Percentiles rank a stretch among this genome's conserved stretches.
These are phyloP conservation scores for Neopestalotiopsis sp. DNA, from an alignment of 2,329 filamentous ascomycete genomes.

Conservation along the genomic window DNA sequence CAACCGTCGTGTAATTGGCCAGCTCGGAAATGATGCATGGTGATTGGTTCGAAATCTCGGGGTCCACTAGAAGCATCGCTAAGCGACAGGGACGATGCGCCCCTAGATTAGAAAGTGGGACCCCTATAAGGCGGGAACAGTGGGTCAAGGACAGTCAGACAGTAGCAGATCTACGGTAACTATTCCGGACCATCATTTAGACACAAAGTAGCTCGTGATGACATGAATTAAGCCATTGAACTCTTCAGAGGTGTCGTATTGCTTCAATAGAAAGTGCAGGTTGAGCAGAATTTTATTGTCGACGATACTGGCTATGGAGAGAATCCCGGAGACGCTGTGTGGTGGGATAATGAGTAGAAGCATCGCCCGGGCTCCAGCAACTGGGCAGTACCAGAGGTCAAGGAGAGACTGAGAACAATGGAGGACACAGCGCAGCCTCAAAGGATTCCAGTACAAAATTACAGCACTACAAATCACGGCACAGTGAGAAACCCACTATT, in stretches of 20 bases:
- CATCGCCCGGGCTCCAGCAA: background rate
- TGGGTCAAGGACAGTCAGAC: background rate
- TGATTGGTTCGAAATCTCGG: background rate
- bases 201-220: background rate
- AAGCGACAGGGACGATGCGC: background rate
- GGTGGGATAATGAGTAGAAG: background rate
- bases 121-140: conserved; percentile 1
- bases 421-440: background rate
- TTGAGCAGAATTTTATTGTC: background rate
- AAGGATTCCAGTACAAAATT: background rate
- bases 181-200: background rate
- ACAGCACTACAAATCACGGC: background rate
- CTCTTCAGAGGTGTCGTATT: background rate
- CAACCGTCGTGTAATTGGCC: background rate
- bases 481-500: background rate
- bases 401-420: background rate
- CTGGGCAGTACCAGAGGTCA: background rate
- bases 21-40: background rate
- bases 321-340: background rate
- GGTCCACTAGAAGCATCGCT: background rate
- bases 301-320: background rate
- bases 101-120: background rate
- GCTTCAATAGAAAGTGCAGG: background rate
- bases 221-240: background rate
- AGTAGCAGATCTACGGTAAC: background rate